phyloP scores from a whole-genome alignment of 495 filamentous ascomycete genomes.

The Lophiotrema nucula region DNA sequence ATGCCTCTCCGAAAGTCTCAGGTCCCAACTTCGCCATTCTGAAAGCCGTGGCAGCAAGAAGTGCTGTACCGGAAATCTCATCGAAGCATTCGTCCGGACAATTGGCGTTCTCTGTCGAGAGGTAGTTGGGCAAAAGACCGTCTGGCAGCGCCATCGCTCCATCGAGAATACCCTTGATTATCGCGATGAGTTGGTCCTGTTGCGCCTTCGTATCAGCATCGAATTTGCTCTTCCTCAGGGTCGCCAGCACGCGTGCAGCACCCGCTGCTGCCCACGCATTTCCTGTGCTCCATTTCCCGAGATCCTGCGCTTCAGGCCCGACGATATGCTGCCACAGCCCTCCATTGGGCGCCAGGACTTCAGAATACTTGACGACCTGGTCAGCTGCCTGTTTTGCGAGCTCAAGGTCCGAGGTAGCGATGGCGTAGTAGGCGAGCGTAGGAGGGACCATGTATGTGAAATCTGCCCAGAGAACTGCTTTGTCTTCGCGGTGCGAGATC shows the following conservation, averaged over 20 bases:
- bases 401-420: slow-evolving; percentile 39
- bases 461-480: slow-evolving; percentile 53
- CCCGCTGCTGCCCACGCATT: slow-evolving; percentile 55
- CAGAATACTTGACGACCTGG: slow-evolving; percentile 47
- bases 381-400: slow-evolving; percentile 43
- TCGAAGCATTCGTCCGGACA: no score
- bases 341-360: slow-evolving; percentile 39
- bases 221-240: slow-evolving; percentile 42
- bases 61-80: slow-evolving; percentile 51
- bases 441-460: slow-evolving; percentile 55
- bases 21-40: slow-evolving; percentile 49
- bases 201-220: slow-evolving; percentile 37
- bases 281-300: slow-evolving; percentile 52
- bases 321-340: slow-evolving; percentile 53
- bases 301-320: slow-evolving; percentile 46
- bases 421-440: slow-evolving; percentile 53
- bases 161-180: slow-evolving; percentile 51
- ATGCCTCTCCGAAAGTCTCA: slow-evolving; percentile 40
- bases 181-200: slow-evolving; percentile 37
- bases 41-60: slow-evolving; percentile 48
- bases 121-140: slow-evolving; percentile 51
- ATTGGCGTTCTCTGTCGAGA: slow-evolving; percentile 50
- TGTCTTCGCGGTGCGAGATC: slow-evolving; percentile 50
- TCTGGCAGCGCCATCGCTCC: slow-evolving; percentile 41
- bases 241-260: slow-evolving; percentile 51